A percentile compares a stretch with the other conserved stretches of the same genome.
phyloP scores from a whole-genome alignment of 208 protist genomes.

The Acanthamoeba triangularis region DNA sequence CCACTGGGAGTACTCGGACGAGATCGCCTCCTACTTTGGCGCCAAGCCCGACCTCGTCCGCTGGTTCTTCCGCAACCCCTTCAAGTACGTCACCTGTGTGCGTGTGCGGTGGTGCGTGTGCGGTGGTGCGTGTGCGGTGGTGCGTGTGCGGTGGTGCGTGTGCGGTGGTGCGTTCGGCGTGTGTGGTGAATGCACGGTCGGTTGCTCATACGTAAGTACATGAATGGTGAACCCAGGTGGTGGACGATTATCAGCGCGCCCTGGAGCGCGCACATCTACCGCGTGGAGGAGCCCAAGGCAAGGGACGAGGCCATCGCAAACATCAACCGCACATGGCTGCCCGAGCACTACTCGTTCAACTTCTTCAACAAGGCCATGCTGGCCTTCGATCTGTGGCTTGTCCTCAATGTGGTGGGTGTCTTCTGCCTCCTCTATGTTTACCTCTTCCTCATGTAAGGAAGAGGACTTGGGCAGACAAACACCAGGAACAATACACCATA shows the following conservation, averaged over 20 bases:
- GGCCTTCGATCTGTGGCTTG: slow-evolving; percentile 32
- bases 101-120: too few relatives aligned
- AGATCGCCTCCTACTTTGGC: slow-evolving; percentile 72
- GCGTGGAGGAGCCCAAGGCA: slow-evolving; percentile 66
- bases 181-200: too few relatives aligned
- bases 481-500: too few relatives aligned
- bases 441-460: background rate
- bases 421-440: slow-evolving; percentile 37
- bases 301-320: slow-evolving; percentile 57
- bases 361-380: slow-evolving; percentile 75
- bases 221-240: slow-evolving; percentile 63
- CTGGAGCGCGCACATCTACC: slow-evolving; percentile 74
- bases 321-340: slow-evolving; percentile 64
- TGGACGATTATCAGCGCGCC: slow-evolving; percentile 76
- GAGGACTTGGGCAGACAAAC: too few relatives aligned
- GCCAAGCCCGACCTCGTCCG: slow-evolving; percentile 66
- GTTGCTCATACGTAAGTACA: too few relatives aligned
- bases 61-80: slow-evolving; percentile 75
- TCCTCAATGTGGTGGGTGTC: background rate
- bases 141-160: too few relatives aligned
- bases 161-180: too few relatives aligned
- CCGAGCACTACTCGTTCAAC: slow-evolving; percentile 70
- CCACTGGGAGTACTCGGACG: slow-evolving; percentile 75
- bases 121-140: too few relatives aligned
- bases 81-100: slow-evolving; percentile 5